phyloP scores from a whole-genome alignment of 148 eudicot species.

The Chenopodium album region DNA sequence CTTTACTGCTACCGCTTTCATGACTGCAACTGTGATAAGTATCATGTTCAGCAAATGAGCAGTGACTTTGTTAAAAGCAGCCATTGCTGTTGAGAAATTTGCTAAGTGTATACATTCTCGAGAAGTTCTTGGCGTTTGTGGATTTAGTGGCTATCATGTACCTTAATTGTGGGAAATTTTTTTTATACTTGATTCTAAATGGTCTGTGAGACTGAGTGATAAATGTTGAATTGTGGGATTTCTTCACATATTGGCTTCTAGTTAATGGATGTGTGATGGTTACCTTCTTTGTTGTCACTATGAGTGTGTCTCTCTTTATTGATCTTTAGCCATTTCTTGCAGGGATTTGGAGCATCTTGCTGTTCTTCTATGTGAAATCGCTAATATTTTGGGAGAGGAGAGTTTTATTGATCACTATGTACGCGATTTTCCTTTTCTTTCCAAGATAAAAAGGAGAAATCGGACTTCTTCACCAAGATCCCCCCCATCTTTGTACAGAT shows the following conservation, averaged over 20 bases:
- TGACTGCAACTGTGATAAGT: not conserved
- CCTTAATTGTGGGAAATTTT: not conserved
- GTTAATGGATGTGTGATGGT: slow-evolving; percentile 9
- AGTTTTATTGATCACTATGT: slow-evolving; percentile 79
- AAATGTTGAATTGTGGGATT: not conserved
- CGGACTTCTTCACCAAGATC: slow-evolving; percentile 36
- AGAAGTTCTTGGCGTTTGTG: no score
- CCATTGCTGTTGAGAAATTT: not conserved
- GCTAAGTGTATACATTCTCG: not conserved
- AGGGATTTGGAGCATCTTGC: slow-evolving; percentile 87
- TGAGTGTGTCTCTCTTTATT: not conserved
- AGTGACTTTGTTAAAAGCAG: not conserved
- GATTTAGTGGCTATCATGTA: not conserved
- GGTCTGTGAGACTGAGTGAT: not conserved
- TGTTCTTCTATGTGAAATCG: slow-evolving; percentile 60
- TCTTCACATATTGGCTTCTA: not conserved
- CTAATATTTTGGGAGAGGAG: slow-evolving; percentile 59
- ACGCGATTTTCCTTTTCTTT: slow-evolving; percentile 87
- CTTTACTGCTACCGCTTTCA: not conserved
- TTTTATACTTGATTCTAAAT: not conserved
- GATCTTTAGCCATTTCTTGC: slow-evolving; percentile 22
- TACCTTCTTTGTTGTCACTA: not conserved
- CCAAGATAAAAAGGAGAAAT: slow-evolving; percentile 34
- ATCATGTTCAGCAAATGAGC: not conserved
- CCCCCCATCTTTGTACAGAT: slow-evolving; percentile 85